Evolutionary conservation across 805 yeast species (phyloP).

Genomic region (Candida broadrunensis): DNA sequence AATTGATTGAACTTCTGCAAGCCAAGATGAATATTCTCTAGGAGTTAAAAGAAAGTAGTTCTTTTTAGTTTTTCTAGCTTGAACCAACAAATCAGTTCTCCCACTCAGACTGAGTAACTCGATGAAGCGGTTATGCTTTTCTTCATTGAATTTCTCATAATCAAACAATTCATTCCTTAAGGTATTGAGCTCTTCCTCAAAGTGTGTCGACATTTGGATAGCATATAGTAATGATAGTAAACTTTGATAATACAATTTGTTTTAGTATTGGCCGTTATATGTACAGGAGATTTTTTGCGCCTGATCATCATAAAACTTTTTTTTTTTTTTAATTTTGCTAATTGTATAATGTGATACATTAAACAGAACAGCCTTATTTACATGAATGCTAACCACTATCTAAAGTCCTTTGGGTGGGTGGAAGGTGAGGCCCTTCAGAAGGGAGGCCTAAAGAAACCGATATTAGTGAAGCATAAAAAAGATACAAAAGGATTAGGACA

Average conservation of each 20-base stretch:
- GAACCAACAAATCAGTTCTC: too few species aligned
- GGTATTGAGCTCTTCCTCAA: constrained; percentile 6
- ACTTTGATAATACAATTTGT: too few species aligned
- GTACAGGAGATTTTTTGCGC: neutral
- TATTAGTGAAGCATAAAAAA: constrained; percentile 84
- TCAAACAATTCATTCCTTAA: constrained; percentile 6
- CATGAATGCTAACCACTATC: constrained; percentile 76
- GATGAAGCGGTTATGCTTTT: constrained; percentile 16
- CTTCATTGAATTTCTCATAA: constrained; percentile 10
- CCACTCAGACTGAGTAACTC: constrained; percentile 5
- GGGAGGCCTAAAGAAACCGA: constrained; percentile 83
- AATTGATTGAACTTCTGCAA: constrained; percentile 14
- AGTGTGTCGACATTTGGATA: too few species aligned
- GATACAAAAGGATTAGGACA: constrained; percentile 91
- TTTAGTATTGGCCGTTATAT: constrained; percentile 3
- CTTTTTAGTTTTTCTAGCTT: constrained; percentile 8
- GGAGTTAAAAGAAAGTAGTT: constrained; percentile 8
- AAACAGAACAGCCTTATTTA: too few species aligned
- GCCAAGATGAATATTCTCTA: constrained; percentile 12
- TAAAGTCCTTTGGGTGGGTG: constrained; percentile 83
- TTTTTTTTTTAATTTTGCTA: too few species aligned
- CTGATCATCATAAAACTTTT: too few species aligned
- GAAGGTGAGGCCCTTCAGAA: constrained; percentile 81
- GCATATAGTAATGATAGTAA: too few species aligned
- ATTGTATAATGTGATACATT: too few species aligned